Base-by-base conservation (phyloP, 148 eudicot genomes). In the Nyssa sinensis region DNA sequence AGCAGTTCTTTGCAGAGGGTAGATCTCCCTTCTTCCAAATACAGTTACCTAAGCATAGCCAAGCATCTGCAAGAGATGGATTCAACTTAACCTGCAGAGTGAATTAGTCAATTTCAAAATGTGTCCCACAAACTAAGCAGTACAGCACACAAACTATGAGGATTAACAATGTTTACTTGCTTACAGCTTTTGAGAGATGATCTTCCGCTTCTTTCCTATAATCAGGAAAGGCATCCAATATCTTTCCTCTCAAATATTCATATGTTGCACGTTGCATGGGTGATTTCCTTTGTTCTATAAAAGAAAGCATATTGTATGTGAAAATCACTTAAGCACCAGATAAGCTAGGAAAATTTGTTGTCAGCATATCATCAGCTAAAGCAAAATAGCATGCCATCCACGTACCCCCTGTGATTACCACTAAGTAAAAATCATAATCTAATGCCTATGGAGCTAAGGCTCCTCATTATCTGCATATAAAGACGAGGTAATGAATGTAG, bases 181-280 rank as follows among this genome's bases (percentile, higher is more conserved):
- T 81, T 81, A 94, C 98, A 72, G 98, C 97, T 88, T 94, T 94
- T 37, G 98, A 91, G 77, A 94, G 95, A 87, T 94, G 98, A 58
- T 92, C 97, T 81, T 91, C 98, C n/a, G 98, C 98, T 80, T 91
- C 93, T 85, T 91, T 94, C 71, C 67, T 84, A 58, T 94, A 88
- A 62, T 90, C 93, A 33, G 94, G 92, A 79, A 91, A 83, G 33
- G 87, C 97, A 59, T 94, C 98, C 85, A 91, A 70, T 69, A 94
- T 67, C 78, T 94, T 94, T 70, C 98, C 98, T 83, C 85, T 87
- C 75, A 94, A 84, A 85, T 91, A 88, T 81, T 94, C 95, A 76
- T 87, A 91, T 13, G 83, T 84, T 37, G 98, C 97, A 72, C 98
- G 97, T 25, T 87, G 87, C 67, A 71, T n/a, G 12, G 89, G 81